Conservation (phyloP, 2,329 filamentous ascomycete species). For the Biscogniauxia sp. region DNA sequence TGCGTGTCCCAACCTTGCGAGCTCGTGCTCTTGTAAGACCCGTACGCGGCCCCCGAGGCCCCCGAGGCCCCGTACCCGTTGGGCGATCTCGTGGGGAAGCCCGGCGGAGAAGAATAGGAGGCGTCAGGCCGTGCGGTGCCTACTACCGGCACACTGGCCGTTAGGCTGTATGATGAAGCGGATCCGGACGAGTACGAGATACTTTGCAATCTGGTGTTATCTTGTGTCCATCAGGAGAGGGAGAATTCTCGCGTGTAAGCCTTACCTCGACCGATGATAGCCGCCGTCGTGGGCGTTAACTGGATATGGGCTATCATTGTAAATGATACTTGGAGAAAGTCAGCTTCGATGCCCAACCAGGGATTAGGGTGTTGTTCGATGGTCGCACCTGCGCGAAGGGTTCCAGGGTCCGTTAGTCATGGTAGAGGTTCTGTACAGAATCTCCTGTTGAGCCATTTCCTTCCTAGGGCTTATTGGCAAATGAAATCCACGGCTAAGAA, state of each 20-base stretch:
- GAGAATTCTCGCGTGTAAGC: slow-evolving; percentile 18
- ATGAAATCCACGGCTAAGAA: slow-evolving; percentile 15
- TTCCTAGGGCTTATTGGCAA: slow-evolving; percentile 14
- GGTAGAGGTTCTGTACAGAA: slow-evolving; percentile 46
- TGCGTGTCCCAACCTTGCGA: slow-evolving; percentile 48
- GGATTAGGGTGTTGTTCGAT: slow-evolving; percentile 20
- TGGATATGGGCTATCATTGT: slow-evolving; percentile 29
- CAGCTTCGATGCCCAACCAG: slow-evolving; percentile 23
- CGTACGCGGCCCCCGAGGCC: slow-evolving; percentile 28
- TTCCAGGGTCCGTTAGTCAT: slow-evolving; percentile 50
- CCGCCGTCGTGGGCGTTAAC: slow-evolving; percentile 25
- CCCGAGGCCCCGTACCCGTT: slow-evolving; percentile 35
- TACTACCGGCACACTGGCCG: slow-evolving; percentile 31
- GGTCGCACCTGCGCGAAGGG: slow-evolving; percentile 51
- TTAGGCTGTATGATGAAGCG: slow-evolving; percentile 34
- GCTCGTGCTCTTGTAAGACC: slow-evolving; percentile 40
- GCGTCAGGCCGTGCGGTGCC: slow-evolving; percentile 40
- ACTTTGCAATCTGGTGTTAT: slow-evolving; percentile 41
- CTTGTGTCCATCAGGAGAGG: slow-evolving; percentile 17
- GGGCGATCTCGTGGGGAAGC: slow-evolving; percentile 42
- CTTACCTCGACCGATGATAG: slow-evolving; percentile 35
- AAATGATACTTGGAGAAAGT: slow-evolving; percentile 31
- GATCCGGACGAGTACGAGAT: slow-evolving; percentile 41
- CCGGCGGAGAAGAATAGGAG: slow-evolving; percentile 37
- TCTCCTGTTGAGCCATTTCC: slow-evolving; percentile 36